Percentiles rank a stretch among this genome's conserved stretches.
phyloP scores from a whole-genome alignment of 2,329 filamentous ascomycete species.

The Tolypocladium inflatum region DNA sequence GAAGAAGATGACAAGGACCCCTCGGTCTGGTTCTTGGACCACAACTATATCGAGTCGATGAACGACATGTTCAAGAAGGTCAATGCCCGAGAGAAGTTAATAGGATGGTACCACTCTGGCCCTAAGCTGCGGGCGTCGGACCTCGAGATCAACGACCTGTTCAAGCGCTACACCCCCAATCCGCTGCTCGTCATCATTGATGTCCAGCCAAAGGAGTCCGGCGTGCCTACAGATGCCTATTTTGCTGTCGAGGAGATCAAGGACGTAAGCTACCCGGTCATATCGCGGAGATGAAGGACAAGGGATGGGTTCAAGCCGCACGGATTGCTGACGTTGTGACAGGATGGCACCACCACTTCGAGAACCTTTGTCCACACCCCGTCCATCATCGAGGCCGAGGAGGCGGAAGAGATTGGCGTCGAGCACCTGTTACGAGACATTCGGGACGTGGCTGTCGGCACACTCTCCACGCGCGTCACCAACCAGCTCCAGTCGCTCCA shows the following conservation, averaged over 20 bases:
- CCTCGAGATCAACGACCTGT: slow-evolving; percentile 97
- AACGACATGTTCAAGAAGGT: slow-evolving; percentile 99
- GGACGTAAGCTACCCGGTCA: slow-evolving; percentile 55
- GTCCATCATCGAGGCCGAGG: slow-evolving; percentile 96
- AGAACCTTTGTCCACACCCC: slow-evolving; percentile 98
- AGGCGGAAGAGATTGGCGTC: slow-evolving; percentile 97
- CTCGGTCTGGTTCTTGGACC: slow-evolving; percentile 97
- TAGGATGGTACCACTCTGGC: slow-evolving; percentile 99
- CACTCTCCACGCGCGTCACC: slow-evolving; percentile 90
- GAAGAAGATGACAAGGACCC: slow-evolving; percentile 99
- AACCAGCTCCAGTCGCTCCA: slow-evolving; percentile 96
- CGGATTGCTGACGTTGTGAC: background rate
- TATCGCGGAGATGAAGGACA: background rate
- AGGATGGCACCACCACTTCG: slow-evolving; percentile 95
- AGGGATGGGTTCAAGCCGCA: background rate
- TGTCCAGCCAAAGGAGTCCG: slow-evolving; percentile 95
- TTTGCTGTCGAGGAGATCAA: slow-evolving; percentile 99
- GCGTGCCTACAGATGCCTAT: slow-evolving; percentile 96
- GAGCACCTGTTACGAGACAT: slow-evolving; percentile 97
- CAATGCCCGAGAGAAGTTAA: slow-evolving; percentile 96
- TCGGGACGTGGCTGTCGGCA: slow-evolving; percentile 93
- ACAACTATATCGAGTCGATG: slow-evolving; percentile 99
- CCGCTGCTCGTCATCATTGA: slow-evolving; percentile 96
- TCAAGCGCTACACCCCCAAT: slow-evolving; percentile 98
- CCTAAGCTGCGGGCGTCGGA: slow-evolving; percentile 95